phyloP scores from a whole-genome alignment of 2,329 filamentous ascomycete genomes.

The Trichoderma sp. region DNA sequence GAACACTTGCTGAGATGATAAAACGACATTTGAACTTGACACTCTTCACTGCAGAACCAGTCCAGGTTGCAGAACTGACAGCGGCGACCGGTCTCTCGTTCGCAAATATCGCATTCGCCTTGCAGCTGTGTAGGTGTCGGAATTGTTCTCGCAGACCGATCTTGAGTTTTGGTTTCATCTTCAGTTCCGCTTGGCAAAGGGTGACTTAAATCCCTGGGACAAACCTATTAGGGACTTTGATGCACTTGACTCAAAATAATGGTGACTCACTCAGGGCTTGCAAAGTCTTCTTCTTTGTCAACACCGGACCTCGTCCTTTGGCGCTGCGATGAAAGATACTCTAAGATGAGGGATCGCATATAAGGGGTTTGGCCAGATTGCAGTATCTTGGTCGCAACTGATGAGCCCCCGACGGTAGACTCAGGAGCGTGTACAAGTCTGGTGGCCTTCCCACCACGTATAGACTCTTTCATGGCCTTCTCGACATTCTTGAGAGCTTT shows the following conservation, averaged over 20 bases:
- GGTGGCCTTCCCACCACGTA: background rate
- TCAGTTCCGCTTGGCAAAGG: background rate
- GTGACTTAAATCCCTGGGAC: background rate
- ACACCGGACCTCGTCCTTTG: background rate
- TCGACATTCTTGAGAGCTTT: constrained; percentile 1
- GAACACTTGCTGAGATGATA: background rate
- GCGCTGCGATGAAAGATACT: background rate
- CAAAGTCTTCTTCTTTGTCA: background rate
- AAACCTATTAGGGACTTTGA: background rate
- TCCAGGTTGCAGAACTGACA: background rate
- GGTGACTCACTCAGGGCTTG: background rate
- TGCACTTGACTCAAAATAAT: background rate
- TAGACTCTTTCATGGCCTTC: background rate
- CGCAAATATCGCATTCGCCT: background rate
- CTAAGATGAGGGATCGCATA: background rate
- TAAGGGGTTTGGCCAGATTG: background rate
- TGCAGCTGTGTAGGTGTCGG: background rate
- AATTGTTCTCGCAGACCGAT: background rate
- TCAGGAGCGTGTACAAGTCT: background rate
- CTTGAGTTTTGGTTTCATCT: background rate
- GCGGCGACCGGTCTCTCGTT: background rate
- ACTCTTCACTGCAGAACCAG: background rate
- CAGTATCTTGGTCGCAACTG: background rate
- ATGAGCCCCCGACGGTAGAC: background rate
- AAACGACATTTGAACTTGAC: background rate